Base-by-base conservation (phyloP, 78 protist species). In the Dictyostelium brefeldianum region DNA sequence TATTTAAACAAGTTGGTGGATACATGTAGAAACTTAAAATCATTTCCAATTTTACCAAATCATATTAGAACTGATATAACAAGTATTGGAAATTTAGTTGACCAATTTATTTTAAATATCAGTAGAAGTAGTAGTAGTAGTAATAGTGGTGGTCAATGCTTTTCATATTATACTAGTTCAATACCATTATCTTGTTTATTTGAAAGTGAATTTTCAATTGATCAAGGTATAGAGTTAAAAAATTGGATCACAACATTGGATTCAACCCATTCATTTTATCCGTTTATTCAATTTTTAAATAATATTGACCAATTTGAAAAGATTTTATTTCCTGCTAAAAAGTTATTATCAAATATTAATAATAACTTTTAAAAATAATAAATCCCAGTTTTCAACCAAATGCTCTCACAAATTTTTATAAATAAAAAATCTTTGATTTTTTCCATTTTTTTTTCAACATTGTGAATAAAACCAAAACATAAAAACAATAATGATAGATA, bases 1-100 rank as follows among this genome's bases (percentile, higher is more conserved):
- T 83, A 83, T 43, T 64, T 83, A 11, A 56, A 51, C 22, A 73
- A 48, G 7, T 12, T 69, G 1, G 7, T 83, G 12, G 70, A 48
- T 4, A 62, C 89, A 27, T 82, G 78, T 5, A 43, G 75, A 3
- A 25, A 25, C 15, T 25, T 83, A 1, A 31, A 53, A 11, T 71
- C 11, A 5, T 83, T 29, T 41, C 91, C 91, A 83, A 54, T 20
- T 9, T 17, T 83, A 9, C 69, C 29, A 20, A 48, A 43, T 22
- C 2, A 53, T 0, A 83, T 71, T 41, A 36, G 51, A 17, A 83
- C 81, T 5, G 91, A 71, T 71, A 71, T 69, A 0, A 83, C 81
- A 11, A 57, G 51, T 3, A 83, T 71, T 4, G 36, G 73, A 0
- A 14, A 11, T 12, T 83, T 71, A 22, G 46, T 12, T 51, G 10